A percentile compares a stretch with the other conserved stretches of the same genome.
Evolutionary conservation across 2,329 filamentous ascomycete species (phyloP).

Genomic region (Mycosphaerelloides madeirae): DNA sequence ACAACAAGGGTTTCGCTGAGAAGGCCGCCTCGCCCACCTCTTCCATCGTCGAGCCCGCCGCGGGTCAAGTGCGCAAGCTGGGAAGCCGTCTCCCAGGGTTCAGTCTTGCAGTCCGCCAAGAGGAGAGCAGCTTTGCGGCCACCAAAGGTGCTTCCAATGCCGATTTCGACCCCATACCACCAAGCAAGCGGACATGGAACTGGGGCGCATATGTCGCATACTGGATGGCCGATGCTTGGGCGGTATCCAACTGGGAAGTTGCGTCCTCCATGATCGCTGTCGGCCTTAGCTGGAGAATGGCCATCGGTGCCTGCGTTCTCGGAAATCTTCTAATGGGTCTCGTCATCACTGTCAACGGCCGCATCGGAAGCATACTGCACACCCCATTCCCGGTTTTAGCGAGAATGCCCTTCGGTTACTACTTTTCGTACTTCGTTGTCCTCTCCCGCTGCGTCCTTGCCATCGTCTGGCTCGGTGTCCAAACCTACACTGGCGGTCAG

Average conservation of each 20-base stretch:
- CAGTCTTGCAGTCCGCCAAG: slow-evolving; percentile 32
- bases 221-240: slow-evolving; percentile 24
- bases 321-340: slow-evolving; percentile 19
- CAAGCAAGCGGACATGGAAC: slow-evolving; percentile 13
- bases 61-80: slow-evolving; percentile 24
- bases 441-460: slow-evolving; percentile 33
- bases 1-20: slow-evolving; percentile 10
- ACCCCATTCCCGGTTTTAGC: slow-evolving; percentile 28
- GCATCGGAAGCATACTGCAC: slow-evolving; percentile 25
- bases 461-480: slow-evolving; percentile 35
- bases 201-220: slow-evolving; percentile 20
- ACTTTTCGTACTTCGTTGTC: slow-evolving; percentile 20
- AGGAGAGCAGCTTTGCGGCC: slow-evolving; percentile 33
- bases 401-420: slow-evolving; percentile 28
- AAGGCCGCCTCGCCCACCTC: slow-evolving; percentile 24
- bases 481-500: slow-evolving; percentile 29
- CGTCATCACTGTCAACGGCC: slow-evolving; percentile 17
- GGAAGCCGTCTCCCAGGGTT: slow-evolving; percentile 26
- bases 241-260: slow-evolving; percentile 18
- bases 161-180: slow-evolving; percentile 16
- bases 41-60: slow-evolving; percentile 22
- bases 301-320: slow-evolving; percentile 19
- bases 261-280: slow-evolving; percentile 20
- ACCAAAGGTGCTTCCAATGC: slow-evolving; percentile 27
- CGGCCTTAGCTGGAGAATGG: slow-evolving; percentile 19